Base-by-base conservation (phyloP, 805 yeast genomes). In the Myxozyma sirexii region DNA sequence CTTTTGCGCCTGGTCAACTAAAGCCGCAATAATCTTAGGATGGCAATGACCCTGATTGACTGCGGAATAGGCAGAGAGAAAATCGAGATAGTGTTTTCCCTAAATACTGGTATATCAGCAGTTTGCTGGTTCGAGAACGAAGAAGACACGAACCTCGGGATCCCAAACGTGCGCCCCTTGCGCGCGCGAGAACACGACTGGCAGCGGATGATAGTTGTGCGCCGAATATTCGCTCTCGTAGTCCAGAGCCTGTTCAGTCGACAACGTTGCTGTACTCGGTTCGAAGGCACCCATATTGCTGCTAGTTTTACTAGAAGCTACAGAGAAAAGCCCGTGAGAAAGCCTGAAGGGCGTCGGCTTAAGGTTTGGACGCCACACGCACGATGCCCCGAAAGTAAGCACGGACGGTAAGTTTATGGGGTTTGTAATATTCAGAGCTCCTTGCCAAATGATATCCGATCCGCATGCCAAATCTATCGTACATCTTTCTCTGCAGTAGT, bases 1-100 rank as follows among this genome's bases (percentile, higher is more conserved):
- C 59, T 79, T 82, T 61, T 84, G 82, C 8, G 97, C 96, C 78
- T 93, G 98, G 37, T 91, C 96, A 45, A 85, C 79, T 61, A 93
- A 81, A 2, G 98, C 97, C 44, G 76, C 79, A 60, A 93, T 81
- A 71, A 93, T 92, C 75, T 88, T 85, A 57, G 98, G 97, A 74
- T 93, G 98, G 74, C 97, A 92, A 74, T 93, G 98, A 60, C 98
- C 98, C 76, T 93, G 97, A 79, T 93, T 93, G 35, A 93, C 97
- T 4, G 98, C 98, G 27, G 97, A 90, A 76, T 93, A 93, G 12
- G 97, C 97, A 17, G 96, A 87, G 62, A 93, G 78, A 72, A 93
- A 93, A 75, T 93, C 98, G 66, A 93, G 78, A 75, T 92, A 93
- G 73, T 91, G 92, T 41, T 86, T 89, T 66, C 97, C 97, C 76